Percentiles rank a stretch among this genome's conserved stretches.
These are phyloP conservation scores for Limtongia smithiae DNA, from an alignment of 805 yeast genomes.

Conservation along the genomic window DNA sequence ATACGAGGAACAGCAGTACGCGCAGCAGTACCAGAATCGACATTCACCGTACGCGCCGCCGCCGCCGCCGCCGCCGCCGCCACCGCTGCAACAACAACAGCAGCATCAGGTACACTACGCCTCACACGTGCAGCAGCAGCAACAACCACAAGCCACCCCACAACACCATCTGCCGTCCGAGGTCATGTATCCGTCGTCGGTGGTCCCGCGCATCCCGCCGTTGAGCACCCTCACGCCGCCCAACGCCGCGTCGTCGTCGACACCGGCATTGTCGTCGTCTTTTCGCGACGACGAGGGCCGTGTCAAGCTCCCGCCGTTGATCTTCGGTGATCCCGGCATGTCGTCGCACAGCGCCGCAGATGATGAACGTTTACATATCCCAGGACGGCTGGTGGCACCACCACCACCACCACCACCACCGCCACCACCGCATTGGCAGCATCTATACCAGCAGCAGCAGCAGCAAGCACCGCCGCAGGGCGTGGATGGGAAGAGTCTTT, in stretches of 20 bases:
- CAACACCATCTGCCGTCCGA: neutral
- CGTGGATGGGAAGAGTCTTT: too few relatives aligned
- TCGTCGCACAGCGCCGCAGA: too few relatives aligned
- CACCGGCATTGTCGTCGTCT: neutral
- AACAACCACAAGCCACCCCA: too few relatives aligned
- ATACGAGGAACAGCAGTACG: too few relatives aligned
- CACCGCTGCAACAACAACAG: neutral
- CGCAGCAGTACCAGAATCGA: neutral
- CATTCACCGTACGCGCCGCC: too few relatives aligned
- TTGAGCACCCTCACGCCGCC: neutral
- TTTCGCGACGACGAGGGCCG: slow-evolving; percentile 13
- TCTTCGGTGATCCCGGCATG: neutral
- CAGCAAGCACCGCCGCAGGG: too few relatives aligned
- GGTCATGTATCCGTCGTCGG: neutral
- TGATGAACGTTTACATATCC: too few relatives aligned
- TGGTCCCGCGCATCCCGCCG: slow-evolving; percentile 3
- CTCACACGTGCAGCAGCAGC: too few relatives aligned
- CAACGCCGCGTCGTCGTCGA: neutral
- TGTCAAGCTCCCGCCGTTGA: slow-evolving; percentile 17
- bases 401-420: too few relatives aligned
- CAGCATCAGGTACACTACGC: neutral
- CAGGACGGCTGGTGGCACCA: too few relatives aligned
- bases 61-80: neutral
- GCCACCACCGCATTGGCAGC: too few relatives aligned
- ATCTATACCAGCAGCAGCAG: too few relatives aligned